Percentiles rank a stretch among this genome's conserved stretches.
phyloP scores from a whole-genome alignment of 2,329 filamentous ascomycete genomes.

The Ceratocystis variospora region DNA sequence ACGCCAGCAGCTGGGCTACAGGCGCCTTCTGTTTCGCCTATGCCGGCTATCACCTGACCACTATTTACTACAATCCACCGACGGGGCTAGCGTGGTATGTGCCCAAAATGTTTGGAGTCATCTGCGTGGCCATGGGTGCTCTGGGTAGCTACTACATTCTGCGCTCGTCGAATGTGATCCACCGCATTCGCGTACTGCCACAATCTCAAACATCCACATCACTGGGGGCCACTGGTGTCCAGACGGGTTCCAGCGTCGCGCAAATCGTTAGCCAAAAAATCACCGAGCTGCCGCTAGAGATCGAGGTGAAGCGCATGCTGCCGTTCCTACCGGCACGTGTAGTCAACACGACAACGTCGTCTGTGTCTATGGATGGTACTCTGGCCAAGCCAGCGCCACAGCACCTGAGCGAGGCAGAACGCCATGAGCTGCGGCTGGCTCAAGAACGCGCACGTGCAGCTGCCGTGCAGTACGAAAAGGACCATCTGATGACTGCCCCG shows the following conservation, averaged over 20 bases:
- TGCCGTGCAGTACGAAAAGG: slow-evolving; percentile 38
- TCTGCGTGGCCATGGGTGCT: slow-evolving; percentile 45
- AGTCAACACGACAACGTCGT: slow-evolving; percentile 27
- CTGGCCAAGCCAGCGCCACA: slow-evolving; percentile 28
- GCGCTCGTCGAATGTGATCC: slow-evolving; percentile 44
- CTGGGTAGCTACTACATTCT: slow-evolving; percentile 48
- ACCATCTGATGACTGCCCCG: slow-evolving; percentile 43
- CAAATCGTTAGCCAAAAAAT: slow-evolving; percentile 20
- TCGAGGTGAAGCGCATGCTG: slow-evolving; percentile 37
- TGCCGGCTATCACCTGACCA: slow-evolving; percentile 37
- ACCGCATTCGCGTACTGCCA: slow-evolving; percentile 42
- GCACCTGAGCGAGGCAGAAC: slow-evolving; percentile 28
- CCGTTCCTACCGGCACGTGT: slow-evolving; percentile 36
- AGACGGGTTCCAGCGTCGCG: slow-evolving; percentile 19
- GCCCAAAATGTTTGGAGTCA: slow-evolving; percentile 40
- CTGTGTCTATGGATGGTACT: slow-evolving; percentile 28
- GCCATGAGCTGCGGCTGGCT: slow-evolving; percentile 25
- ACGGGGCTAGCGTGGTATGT: slow-evolving; percentile 43
- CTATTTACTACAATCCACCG: slow-evolving; percentile 36
- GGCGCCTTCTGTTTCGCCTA: slow-evolving; percentile 40
- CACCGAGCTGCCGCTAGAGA: slow-evolving; percentile 36
- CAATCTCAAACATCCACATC: slow-evolving; percentile 20
- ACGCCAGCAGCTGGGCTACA: slow-evolving; percentile 44
- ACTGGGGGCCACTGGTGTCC: slow-evolving; percentile 7
- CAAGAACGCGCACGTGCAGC: slow-evolving; percentile 29